These are phyloP conservation scores for Aspergillus sp. DNA, from an alignment of 2,329 filamentous ascomycete species.

Conservation along the genomic window DNA sequence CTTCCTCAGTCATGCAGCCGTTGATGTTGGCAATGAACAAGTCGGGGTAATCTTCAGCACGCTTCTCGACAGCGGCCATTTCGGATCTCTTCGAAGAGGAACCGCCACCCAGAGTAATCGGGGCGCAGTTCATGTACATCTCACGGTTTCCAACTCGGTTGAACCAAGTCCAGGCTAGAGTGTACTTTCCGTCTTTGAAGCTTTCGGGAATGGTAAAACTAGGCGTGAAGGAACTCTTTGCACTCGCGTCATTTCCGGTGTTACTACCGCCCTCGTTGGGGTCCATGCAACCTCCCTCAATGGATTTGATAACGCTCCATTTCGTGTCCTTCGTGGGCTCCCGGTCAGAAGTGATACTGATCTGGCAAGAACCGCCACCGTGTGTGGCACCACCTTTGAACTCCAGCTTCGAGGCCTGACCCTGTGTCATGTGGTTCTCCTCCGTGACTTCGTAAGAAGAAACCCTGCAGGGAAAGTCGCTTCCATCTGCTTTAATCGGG, in stretches of 20 bases:
- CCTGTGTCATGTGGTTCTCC: conserved; percentile 31
- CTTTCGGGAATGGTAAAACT: conserved; percentile 69
- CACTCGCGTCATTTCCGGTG: too few relatives aligned
- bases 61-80: conserved; percentile 46
- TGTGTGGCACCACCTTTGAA: conserved; percentile 76
- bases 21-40: conserved; percentile 75
- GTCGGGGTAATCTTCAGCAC: conserved; percentile 60
- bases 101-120: conserved; percentile 62
- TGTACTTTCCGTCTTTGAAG: conserved; percentile 73
- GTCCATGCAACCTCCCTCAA: conserved; percentile 81
- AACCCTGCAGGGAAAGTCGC: conserved; percentile 93
- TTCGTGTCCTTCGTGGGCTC: conserved; percentile 63
- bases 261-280: conserved; percentile 55
- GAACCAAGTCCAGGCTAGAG: conserved; percentile 91
- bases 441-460: too few relatives aligned
- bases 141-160: conserved; percentile 91
- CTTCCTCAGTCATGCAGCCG: too few relatives aligned
- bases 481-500: too few relatives aligned
- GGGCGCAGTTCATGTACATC: conserved; percentile 96
- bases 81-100: conserved; percentile 45
- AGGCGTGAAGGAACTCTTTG: conserved; percentile 64
- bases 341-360: conserved; percentile 78
- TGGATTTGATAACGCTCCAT: conserved; percentile 89
- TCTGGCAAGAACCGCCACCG: conserved; percentile 88
- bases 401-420: conserved; percentile 59